Percentiles rank a stretch among this genome's conserved stretches.
Evolutionary conservation across 192 early-diverging fungal species (phyloP).

Genomic region (Lobosporangium transversale): DNA sequence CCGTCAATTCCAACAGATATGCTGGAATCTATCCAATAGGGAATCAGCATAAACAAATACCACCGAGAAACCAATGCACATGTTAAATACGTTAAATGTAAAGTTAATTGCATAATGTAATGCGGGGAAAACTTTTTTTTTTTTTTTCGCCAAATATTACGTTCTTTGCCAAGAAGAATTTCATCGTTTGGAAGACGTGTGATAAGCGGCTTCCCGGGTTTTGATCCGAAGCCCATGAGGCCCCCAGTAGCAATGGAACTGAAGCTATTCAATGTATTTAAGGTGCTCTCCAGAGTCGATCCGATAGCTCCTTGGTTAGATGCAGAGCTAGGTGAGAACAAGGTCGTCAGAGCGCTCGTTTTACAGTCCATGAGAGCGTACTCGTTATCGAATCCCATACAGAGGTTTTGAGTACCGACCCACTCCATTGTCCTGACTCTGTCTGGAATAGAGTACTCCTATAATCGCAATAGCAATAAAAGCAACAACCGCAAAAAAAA

Average conservation of each 20-base stretch:
- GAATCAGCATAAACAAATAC: too few species aligned
- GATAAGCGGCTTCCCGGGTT: slow-evolving; percentile 65
- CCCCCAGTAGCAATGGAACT: slow-evolving; percentile 36
- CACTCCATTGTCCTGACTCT: slow-evolving; percentile 80
- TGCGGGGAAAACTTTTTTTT: too few species aligned
- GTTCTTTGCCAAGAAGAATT: slow-evolving; percentile 70
- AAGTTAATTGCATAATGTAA: too few species aligned
- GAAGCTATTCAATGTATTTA: slow-evolving; percentile 55
- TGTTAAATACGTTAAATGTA: too few species aligned
- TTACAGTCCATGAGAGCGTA: slow-evolving; percentile 70
- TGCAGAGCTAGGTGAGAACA: slow-evolving; percentile 61
- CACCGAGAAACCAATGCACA: too few species aligned
- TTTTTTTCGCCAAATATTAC: slow-evolving; percentile 54
- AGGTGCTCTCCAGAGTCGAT: slow-evolving; percentile 51
- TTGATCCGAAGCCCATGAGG: slow-evolving; percentile 59
- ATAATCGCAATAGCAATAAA: slow-evolving; percentile 2
- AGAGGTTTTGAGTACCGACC: slow-evolving; percentile 76
- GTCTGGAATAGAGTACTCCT: slow-evolving; percentile 79
- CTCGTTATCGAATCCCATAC: slow-evolving; percentile 68
- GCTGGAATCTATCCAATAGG: slow-evolving; percentile 69
- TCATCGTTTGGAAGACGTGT: slow-evolving; percentile 71
- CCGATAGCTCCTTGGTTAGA: slow-evolving; percentile 53
- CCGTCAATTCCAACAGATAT: slow-evolving; percentile 67
- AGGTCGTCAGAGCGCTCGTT: slow-evolving; percentile 61
- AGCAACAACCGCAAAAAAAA: neutral